These are phyloP conservation scores for Suhomyces pyralidae DNA, from an alignment of 805 yeast genomes.

Conservation along the genomic window DNA sequence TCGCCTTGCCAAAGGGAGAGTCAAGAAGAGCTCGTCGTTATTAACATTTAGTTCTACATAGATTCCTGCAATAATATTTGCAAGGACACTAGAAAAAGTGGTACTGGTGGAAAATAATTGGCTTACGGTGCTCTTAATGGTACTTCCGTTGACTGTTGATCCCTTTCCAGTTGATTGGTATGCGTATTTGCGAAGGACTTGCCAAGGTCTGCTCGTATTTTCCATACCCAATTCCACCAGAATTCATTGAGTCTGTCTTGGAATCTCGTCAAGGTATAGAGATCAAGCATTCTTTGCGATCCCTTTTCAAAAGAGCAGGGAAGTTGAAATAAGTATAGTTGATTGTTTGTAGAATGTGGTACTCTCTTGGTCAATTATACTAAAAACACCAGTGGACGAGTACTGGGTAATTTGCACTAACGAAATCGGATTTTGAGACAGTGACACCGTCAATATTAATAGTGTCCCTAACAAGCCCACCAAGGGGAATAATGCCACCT, in stretches of 20 bases:
- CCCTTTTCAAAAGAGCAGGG: conserved; percentile 20
- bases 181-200: conserved; percentile 5
- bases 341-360: neutral
- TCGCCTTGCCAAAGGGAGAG: too few species aligned
- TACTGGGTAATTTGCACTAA: conserved; percentile 3
- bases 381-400: conserved; percentile 8
- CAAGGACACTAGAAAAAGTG: too few species aligned
- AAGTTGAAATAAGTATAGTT: conserved; percentile 11
- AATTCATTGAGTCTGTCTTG: conserved; percentile 11
- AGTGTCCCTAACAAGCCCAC: conserved; percentile 1
- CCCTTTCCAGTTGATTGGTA: too few species aligned
- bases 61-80: too few species aligned
- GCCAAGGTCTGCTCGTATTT: conserved; percentile 5
- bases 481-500: neutral
- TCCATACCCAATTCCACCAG: conserved; percentile 6
- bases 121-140: too few species aligned
- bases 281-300: conserved; percentile 16
- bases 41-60: too few species aligned
- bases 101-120: too few species aligned
- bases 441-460: conserved; percentile 1
- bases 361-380: conserved; percentile 3
- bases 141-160: too few species aligned
- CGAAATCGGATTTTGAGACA: conserved; percentile 6
- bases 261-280: conserved; percentile 9
- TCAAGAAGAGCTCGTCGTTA: too few species aligned